Evolutionary conservation across 176 grass and related monocot species (phyloP).

Genomic region (Poa pratensis): DNA sequence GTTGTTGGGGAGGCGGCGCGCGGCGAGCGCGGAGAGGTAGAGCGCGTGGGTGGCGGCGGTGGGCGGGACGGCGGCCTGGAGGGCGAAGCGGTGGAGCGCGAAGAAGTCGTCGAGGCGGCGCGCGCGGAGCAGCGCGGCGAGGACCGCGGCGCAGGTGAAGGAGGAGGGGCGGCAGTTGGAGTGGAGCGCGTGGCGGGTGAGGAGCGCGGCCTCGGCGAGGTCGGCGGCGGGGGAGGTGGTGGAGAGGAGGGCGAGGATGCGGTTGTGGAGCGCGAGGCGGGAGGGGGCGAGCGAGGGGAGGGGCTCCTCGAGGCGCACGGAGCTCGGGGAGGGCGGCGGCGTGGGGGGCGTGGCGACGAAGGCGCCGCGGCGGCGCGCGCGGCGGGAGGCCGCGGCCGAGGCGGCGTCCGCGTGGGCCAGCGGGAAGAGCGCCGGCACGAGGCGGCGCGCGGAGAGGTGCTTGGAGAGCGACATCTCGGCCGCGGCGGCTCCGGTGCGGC

Average conservation of each 20-base stretch:
- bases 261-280: slow-evolving; percentile 75
- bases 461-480: slow-evolving; percentile 71
- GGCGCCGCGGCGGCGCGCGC: slow-evolving; percentile 43
- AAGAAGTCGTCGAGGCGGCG: slow-evolving; percentile 75
- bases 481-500: not conserved
- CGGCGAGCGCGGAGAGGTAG: slow-evolving; percentile 73
- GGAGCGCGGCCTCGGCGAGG: slow-evolving; percentile 73
- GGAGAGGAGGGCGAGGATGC: slow-evolving; percentile 75
- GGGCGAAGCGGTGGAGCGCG: slow-evolving; percentile 81
- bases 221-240: slow-evolving; percentile 48
- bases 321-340: slow-evolving; percentile 37
- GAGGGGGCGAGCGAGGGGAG: slow-evolving; percentile 65
- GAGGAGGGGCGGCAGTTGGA: slow-evolving; percentile 90
- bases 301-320: slow-evolving; percentile 68
- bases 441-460: slow-evolving; percentile 51
- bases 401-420: slow-evolving; percentile 51
- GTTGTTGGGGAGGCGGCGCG: slow-evolving; percentile 58
- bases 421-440: slow-evolving; percentile 65
- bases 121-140: slow-evolving; percentile 71
- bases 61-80: slow-evolving; percentile 81
- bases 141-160: slow-evolving; percentile 75
- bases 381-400: slow-evolving; percentile 49
- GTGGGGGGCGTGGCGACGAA: slow-evolving; percentile 53
- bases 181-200: slow-evolving; percentile 92
- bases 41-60: slow-evolving; percentile 80